phyloP scores from a whole-genome alignment of 2,329 filamentous ascomycete genomes.

The Diaporthe vexans region DNA sequence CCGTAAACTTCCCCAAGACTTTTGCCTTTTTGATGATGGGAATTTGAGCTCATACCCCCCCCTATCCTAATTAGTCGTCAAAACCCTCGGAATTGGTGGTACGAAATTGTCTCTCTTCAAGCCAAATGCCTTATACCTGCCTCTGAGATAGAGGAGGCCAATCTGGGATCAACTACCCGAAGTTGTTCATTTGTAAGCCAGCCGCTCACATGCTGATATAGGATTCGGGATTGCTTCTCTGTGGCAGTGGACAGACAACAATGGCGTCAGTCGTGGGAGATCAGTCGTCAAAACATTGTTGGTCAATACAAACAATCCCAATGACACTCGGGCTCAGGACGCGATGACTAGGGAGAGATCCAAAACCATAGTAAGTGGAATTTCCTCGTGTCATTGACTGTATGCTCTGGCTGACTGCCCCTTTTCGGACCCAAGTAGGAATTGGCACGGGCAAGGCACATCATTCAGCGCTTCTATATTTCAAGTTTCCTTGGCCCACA shows the following conservation, averaged over 20 bases:
- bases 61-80: background rate
- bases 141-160: background rate
- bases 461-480: constrained; percentile 17
- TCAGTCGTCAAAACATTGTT: background rate
- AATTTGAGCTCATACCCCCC: background rate
- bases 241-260: background rate
- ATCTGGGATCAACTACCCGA: background rate
- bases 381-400: background rate
- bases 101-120: background rate
- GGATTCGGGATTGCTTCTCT: background rate
- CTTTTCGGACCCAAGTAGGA: background rate
- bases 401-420: background rate
- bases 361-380: background rate
- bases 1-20: background rate
- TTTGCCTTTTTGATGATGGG: too few species aligned
- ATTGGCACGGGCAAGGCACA: constrained; percentile 18
- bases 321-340: background rate
- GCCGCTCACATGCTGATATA: background rate
- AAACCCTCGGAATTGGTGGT: constrained; percentile 12
- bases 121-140: background rate
- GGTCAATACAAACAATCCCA: background rate
- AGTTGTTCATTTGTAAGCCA: background rate
- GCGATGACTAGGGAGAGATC: background rate
- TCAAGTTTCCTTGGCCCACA: background rate
- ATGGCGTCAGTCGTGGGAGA: background rate